Evolutionary conservation across 2,329 filamentous ascomycete genomes (phyloP).

Genomic region (Fusarium temperatum): DNA sequence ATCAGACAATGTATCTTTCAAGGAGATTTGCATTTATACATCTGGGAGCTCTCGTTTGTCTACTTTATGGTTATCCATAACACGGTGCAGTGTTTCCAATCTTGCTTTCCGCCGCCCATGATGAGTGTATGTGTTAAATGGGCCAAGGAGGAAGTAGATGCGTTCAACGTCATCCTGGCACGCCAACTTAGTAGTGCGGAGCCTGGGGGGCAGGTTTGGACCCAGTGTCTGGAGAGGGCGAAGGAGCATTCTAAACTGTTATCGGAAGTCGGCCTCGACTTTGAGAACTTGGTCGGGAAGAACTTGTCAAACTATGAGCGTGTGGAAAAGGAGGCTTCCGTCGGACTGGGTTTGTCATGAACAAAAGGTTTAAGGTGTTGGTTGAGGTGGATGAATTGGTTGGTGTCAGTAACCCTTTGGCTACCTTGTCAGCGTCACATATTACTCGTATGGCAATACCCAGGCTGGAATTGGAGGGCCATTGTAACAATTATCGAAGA

Average conservation of each 20-base stretch:
- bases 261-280: conserved; percentile 88
- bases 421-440: conserved; percentile 24
- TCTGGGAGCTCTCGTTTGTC: conserved; percentile 93
- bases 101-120: conserved; percentile 84
- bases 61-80: conserved; percentile 96
- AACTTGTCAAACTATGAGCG: conserved; percentile 51
- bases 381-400: neutral
- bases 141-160: conserved; percentile 95
- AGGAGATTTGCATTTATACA: conserved; percentile 90
- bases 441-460: conserved; percentile 6
- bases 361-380: neutral
- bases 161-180: conserved; percentile 84
- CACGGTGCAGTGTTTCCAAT: conserved; percentile 88
- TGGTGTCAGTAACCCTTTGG: conserved; percentile 22
- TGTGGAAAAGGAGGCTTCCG: conserved; percentile 22
- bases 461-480: conserved; percentile 22
- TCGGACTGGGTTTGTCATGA: conserved; percentile 47
- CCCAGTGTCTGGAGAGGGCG: conserved; percentile 82
- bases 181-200: conserved; percentile 90
- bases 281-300: conserved; percentile 80
- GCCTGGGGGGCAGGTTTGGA: conserved; percentile 78
- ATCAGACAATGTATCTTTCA: conserved; percentile 91
- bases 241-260: conserved; percentile 83
- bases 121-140: conserved; percentile 97
- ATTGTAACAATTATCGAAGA: neutral